These are phyloP conservation scores for Phytophthora foliorum DNA, from an alignment of 352 stramenopile species.

Conservation along the genomic window DNA sequence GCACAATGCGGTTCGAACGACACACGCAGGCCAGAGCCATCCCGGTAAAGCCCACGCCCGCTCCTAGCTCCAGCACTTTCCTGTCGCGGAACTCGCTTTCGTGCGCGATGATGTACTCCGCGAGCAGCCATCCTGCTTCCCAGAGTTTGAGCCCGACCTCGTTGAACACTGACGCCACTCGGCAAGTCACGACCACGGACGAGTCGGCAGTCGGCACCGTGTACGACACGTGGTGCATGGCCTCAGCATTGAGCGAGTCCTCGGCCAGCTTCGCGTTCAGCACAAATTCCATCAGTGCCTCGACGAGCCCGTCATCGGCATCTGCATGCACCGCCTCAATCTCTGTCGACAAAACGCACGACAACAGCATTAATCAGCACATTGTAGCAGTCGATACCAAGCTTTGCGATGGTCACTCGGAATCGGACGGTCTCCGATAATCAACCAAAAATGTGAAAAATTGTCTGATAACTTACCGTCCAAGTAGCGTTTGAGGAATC, in stretches of 20 bases:
- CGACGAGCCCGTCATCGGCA: conserved; percentile 64
- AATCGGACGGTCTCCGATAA: conserved; percentile 5
- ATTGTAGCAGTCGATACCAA: not conserved
- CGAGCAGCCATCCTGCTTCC: conserved; percentile 82
- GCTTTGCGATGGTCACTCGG: not conserved
- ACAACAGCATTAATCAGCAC: not conserved
- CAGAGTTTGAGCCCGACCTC: conserved; percentile 88
- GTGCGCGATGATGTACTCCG: conserved; percentile 76
- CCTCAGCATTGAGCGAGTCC: conserved; percentile 49
- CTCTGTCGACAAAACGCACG: conserved; percentile 38
- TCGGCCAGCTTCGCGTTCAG: conserved; percentile 42
- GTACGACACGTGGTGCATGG: conserved; percentile 84
- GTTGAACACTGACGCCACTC: conserved; percentile 84
- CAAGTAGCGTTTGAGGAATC: conserved; percentile 76
- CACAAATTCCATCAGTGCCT: conserved; percentile 69
- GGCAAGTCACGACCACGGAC: conserved; percentile 65
- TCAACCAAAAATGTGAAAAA: not conserved
- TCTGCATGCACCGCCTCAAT: conserved; percentile 59
- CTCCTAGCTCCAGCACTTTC: conserved; percentile 77
- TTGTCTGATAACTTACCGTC: conserved; percentile 43
- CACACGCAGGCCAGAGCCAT: conserved; percentile 64
- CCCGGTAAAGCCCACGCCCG: conserved; percentile 78
- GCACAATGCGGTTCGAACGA: conserved; percentile 47
- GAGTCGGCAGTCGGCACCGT: conserved; percentile 37
- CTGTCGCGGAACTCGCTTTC: conserved; percentile 53